Conservation (phyloP, 495 filamentous ascomycete genomes). For the Tuber calosporum region DNA sequence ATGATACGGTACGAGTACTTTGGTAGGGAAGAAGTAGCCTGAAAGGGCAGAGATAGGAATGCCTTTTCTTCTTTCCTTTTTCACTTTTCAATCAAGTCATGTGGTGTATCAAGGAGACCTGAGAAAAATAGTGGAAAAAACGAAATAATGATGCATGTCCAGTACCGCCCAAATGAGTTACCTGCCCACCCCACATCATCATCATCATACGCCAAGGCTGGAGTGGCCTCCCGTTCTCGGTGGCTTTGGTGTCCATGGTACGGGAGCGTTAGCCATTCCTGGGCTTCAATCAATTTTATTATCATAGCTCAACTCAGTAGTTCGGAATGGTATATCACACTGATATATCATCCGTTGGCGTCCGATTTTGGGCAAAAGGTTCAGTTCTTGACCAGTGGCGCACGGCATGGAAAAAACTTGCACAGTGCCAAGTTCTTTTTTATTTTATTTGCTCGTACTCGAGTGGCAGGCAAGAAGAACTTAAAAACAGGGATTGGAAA, state of each 20-base stretch:
- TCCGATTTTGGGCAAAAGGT: neutral
- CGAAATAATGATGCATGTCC: neutral
- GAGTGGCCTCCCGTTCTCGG: neutral
- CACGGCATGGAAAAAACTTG: neutral
- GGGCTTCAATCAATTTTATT: neutral
- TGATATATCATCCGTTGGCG: neutral
- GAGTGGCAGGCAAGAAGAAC: neutral
- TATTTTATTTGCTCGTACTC: neutral
- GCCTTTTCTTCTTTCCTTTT: neutral
- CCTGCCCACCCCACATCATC: neutral
- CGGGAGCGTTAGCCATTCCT: constrained; percentile 2
- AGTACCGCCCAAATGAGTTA: neutral
- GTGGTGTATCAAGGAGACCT: neutral
- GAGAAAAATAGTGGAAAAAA: constrained; percentile 1
- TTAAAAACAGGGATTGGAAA: neutral
- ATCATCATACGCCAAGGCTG: neutral
- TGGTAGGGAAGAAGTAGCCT: neutral
- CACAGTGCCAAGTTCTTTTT: neutral
- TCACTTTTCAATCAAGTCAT: neutral
- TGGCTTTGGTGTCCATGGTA: neutral
- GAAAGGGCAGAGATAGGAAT: neutral
- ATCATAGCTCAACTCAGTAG: neutral
- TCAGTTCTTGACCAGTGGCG: neutral
- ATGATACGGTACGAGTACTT: too few relatives aligned
- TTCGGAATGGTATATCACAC: neutral